Percentiles rank a stretch among this genome's conserved stretches.
Conservation (phyloP, 2,329 filamentous ascomycete species). For the Cladophialophora immunda region DNA sequence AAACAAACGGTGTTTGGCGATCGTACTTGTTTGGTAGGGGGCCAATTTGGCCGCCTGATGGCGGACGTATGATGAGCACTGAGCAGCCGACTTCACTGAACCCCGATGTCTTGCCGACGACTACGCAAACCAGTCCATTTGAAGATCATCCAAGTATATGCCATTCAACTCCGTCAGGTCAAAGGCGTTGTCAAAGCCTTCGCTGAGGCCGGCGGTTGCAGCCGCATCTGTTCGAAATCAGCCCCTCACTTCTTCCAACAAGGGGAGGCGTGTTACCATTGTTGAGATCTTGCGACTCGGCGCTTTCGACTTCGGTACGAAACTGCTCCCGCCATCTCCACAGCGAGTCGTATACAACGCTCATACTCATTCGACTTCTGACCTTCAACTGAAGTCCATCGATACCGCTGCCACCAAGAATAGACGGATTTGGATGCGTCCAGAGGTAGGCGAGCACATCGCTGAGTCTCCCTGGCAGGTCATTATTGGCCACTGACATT, state of each 20-base stretch:
- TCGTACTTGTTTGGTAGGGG: too few species aligned
- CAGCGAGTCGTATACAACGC: constrained; percentile 70
- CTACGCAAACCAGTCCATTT: constrained; percentile 14
- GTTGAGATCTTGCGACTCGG: background rate
- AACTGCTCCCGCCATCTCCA: constrained; percentile 75
- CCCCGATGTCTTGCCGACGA: background rate
- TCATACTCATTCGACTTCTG: constrained; percentile 71
- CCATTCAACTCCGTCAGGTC: constrained; percentile 12
- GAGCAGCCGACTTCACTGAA: background rate
- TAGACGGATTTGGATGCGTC: constrained; percentile 45
- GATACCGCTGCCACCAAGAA: constrained; percentile 25
- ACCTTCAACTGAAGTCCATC: constrained; percentile 67
- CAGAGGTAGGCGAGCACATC: constrained; percentile 72
- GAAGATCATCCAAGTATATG: constrained; percentile 14
- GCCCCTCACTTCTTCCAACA: background rate
- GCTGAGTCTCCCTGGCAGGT: constrained; percentile 69
- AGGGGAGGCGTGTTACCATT: constrained; percentile 4
- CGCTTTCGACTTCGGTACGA: constrained; percentile 17
- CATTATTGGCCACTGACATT: constrained; percentile 68
- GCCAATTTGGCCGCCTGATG: too few species aligned
- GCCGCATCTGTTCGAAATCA: constrained; percentile 5
- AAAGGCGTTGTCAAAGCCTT: constrained; percentile 2
- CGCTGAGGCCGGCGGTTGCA: background rate
- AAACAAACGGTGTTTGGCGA: background rate
- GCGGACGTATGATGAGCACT: background rate